These are phyloP conservation scores for Viridothelium virens DNA, from an alignment of 495 filamentous ascomycete species.

Conservation along the genomic window DNA sequence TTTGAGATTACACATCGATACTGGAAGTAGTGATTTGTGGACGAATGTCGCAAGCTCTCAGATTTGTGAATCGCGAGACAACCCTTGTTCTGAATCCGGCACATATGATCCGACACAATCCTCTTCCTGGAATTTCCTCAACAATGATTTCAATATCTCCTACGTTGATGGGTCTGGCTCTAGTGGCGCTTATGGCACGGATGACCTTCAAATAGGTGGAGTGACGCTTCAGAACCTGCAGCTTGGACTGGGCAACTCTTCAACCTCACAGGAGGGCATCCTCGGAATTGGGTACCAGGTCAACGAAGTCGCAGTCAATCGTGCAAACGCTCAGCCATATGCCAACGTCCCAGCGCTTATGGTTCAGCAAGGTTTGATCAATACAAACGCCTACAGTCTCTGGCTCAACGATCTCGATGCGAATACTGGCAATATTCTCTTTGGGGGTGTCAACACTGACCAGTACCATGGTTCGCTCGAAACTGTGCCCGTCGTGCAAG, in stretches of 20 bases:
- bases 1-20: slow-evolving; percentile 43
- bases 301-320: slow-evolving; percentile 72
- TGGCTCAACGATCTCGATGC: slow-evolving; percentile 77
- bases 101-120: slow-evolving; percentile 60
- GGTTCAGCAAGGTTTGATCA: slow-evolving; percentile 60
- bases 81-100: slow-evolving; percentile 33
- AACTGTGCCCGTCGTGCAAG: slow-evolving; percentile 59
- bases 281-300: slow-evolving; percentile 81
- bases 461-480: slow-evolving; percentile 65
- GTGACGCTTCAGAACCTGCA: slow-evolving; percentile 57
- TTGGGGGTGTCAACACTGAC: slow-evolving; percentile 81
- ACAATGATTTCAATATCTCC: slow-evolving; percentile 76
- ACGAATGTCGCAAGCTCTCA: slow-evolving; percentile 52
- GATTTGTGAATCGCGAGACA: slow-evolving; percentile 43
- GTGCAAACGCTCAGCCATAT: slow-evolving; percentile 54
- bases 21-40: slow-evolving; percentile 83
- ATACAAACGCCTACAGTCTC: slow-evolving; percentile 75
- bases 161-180: slow-evolving; percentile 85
- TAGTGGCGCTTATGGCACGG: slow-evolving; percentile 72
- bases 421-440: slow-evolving; percentile 71
- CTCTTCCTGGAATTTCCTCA: slow-evolving; percentile 70
- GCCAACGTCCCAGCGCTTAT: slow-evolving; percentile 71
- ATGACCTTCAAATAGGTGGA: slow-evolving; percentile 63
- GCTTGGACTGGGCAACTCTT: slow-evolving; percentile 78
- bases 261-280: slow-evolving; percentile 67